These are phyloP conservation scores for Avicennia marina DNA, from an alignment of 257 asterid genomes.

Conservation along the genomic window DNA sequence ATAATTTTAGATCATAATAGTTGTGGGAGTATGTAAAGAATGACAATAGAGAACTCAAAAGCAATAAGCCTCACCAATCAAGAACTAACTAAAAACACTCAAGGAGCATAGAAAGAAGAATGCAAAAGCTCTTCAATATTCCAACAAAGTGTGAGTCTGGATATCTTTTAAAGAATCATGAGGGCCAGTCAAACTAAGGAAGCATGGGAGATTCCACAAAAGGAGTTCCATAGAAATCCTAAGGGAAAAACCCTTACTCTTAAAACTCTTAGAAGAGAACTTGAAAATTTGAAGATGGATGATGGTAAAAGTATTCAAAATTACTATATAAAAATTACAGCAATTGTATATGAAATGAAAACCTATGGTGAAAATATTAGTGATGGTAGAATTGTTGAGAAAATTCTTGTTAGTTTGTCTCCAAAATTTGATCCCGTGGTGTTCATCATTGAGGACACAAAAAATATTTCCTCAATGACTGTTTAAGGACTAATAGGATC, in stretches of 20 bases:
- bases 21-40: neutral
- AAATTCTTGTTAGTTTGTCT: neutral
- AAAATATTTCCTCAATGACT: neutral
- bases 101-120: neutral
- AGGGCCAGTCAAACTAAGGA: neutral
- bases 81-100: neutral
- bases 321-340: neutral
- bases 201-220: neutral
- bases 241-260: neutral
- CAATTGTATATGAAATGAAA: neutral
- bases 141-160: neutral
- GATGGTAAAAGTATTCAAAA: neutral
- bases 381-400: neutral
- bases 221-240: neutral
- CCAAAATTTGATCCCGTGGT: neutral
- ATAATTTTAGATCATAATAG: neutral
- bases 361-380: neutral
- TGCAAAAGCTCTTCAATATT: neutral
- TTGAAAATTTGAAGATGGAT: neutral
- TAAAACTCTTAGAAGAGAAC: neutral
- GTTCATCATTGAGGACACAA: neutral
- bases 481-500: neutral
- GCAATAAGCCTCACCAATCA: neutral
- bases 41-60: neutral
- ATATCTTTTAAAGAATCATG: neutral